Evolutionary conservation across 768 basidiomycete species (phyloP).

Genomic region (Lepiota brunneoincarnata): DNA sequence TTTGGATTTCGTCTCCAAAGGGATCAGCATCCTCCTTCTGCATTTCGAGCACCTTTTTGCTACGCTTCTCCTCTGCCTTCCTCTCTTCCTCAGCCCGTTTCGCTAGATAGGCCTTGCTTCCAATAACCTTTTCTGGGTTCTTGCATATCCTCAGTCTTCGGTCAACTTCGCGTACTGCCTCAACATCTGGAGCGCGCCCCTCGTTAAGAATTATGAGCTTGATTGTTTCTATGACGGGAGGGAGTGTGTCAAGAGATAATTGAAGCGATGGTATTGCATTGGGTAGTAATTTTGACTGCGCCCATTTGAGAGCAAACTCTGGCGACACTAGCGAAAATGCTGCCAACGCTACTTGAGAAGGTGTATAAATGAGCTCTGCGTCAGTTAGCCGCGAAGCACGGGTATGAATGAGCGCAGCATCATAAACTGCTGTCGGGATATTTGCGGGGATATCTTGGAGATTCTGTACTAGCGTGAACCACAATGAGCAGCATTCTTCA

Average conservation of each 20-base stretch:
- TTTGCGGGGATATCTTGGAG: slow-evolving; percentile 50
- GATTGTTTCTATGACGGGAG: slow-evolving; percentile 46
- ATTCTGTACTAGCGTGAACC: slow-evolving; percentile 38
- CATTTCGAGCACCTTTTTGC: slow-evolving; percentile 52
- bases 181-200: slow-evolving; percentile 70
- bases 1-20: slow-evolving; percentile 57
- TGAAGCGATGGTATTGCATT: slow-evolving; percentile 12
- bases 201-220: slow-evolving; percentile 50
- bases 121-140: slow-evolving; percentile 93
- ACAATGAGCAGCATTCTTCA: neutral
- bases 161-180: slow-evolving; percentile 86
- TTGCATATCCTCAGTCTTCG: slow-evolving; percentile 83
- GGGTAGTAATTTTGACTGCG: slow-evolving; percentile 31
- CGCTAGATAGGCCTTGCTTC: slow-evolving; percentile 78
- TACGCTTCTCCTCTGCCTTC: slow-evolving; percentile 66
- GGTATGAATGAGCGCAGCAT: slow-evolving; percentile 62
- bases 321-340: slow-evolving; percentile 67
- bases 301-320: slow-evolving; percentile 60
- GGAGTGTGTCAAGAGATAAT: slow-evolving; percentile 1
- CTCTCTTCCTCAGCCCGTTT: slow-evolving; percentile 72
- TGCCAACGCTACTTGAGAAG: slow-evolving; percentile 91
- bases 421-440: slow-evolving; percentile 54
- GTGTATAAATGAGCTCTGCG: slow-evolving; percentile 86
- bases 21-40: slow-evolving; percentile 58
- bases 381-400: slow-evolving; percentile 87